These are phyloP conservation scores for Lepraria neglecta DNA, from an alignment of 495 filamentous ascomycete species.

Conservation along the genomic window DNA sequence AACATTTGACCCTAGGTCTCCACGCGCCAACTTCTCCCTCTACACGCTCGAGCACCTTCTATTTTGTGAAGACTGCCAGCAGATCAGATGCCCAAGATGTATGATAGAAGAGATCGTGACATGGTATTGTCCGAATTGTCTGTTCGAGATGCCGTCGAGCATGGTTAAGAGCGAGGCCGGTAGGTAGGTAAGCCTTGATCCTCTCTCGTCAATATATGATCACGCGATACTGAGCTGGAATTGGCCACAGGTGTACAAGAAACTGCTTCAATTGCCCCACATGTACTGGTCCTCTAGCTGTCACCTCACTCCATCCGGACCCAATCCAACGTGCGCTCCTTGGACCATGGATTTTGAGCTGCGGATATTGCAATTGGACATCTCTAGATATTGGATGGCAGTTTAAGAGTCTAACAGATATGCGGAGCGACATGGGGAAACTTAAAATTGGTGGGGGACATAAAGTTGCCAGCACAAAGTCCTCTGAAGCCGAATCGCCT, in stretches of 20 bases:
- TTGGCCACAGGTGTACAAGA: slow-evolving; percentile 67
- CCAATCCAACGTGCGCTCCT: slow-evolving; percentile 34
- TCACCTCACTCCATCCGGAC: slow-evolving; percentile 60
- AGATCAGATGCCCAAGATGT: slow-evolving; percentile 89
- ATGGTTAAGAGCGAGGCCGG: slow-evolving; percentile 88
- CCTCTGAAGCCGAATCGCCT: slow-evolving; percentile 4
- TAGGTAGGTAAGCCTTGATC: slow-evolving; percentile 51
- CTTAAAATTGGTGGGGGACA: slow-evolving; percentile 12
- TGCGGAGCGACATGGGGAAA: slow-evolving; percentile 70
- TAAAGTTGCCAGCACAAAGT: slow-evolving; percentile 27
- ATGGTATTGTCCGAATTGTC: slow-evolving; percentile 91
- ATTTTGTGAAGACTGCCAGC: slow-evolving; percentile 93
- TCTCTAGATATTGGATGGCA: slow-evolving; percentile 82
- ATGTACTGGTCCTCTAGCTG: slow-evolving; percentile 73
- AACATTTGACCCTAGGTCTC: slow-evolving; percentile 78
- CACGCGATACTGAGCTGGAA: background rate
- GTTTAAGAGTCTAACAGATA: slow-evolving; percentile 80
- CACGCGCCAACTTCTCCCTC: slow-evolving; percentile 79
- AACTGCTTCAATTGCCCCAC: slow-evolving; percentile 93
- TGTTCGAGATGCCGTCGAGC: slow-evolving; percentile 90
- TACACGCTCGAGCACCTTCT: slow-evolving; percentile 91
- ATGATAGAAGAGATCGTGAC: slow-evolving; percentile 86
- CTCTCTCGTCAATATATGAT: slow-evolving; percentile 6
- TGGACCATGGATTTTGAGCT: slow-evolving; percentile 74
- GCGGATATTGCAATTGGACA: slow-evolving; percentile 87